Base-by-base conservation (phyloP, 2,329 filamentous ascomycete genomes). In the Stagonosporopsis vannaccii region DNA sequence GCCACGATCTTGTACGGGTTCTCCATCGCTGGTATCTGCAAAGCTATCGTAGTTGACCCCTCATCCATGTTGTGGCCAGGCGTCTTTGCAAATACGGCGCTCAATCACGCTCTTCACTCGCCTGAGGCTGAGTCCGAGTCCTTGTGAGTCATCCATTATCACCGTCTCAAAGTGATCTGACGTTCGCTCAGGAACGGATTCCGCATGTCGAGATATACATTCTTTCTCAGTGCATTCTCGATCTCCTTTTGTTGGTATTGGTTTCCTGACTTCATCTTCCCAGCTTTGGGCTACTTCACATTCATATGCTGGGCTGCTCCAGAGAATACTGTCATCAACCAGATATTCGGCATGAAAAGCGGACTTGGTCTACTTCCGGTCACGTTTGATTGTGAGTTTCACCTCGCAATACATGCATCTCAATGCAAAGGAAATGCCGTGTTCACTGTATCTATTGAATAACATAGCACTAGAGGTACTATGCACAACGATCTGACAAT, bases 61-160 rank as follows among this genome's bases (percentile, higher is more conserved):
- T 35, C 42, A n/a, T 35, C 28, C n/a, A 45, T 45, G 42, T 17
- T 33, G 20, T 45, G 42, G 42, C 42, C 30, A 9, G 42, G 42
- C 15, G 42, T 45, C 12, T 45, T 33, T 12, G 28, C 42, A n/a
- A 45, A 45, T 19, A 45, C 42, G 11, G 42, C 42, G 9, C 42
- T 45, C 28, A 45, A 35, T 8, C 19, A 45, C 17, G 42, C 42
- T 17, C 42, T 45, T 45, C 40, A 28, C 15, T 26, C 42, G 17
- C 2, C 42, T 13, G 25, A 33, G 12, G 42, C 12, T 20, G 19
- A 33, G 41, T 20, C 41, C 15, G 41, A 30, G 26, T 22, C 26
- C 1, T 4, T 30, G 41, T 43, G 22, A 32, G 41, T 43, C 11
- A n/a, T 20, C 17, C 15, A 25, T 12, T 19, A 3, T 19, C 13